Evolutionary conservation across 495 filamentous ascomycete species (phyloP).

Genomic region (Ascobolus immersus): DNA sequence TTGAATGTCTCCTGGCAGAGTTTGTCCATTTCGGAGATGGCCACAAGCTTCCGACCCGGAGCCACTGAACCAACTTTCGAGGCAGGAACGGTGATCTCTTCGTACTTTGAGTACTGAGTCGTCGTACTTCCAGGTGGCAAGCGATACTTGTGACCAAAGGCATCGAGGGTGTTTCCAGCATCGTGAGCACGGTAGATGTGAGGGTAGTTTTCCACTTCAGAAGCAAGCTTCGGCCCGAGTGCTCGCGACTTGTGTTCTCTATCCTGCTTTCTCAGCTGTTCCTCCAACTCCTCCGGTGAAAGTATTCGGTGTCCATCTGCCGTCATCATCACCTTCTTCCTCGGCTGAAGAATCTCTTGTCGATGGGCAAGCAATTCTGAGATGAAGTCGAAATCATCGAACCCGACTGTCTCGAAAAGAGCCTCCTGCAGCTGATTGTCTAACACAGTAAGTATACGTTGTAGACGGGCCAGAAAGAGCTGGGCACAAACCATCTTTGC

Average conservation of each 20-base stretch:
- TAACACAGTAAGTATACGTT: conserved; percentile 25
- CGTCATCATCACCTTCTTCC: conserved; percentile 15
- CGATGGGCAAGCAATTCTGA: conserved; percentile 57
- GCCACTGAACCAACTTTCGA: conserved; percentile 49
- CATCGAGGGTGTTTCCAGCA: conserved; percentile 57
- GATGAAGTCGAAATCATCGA: conserved; percentile 72
- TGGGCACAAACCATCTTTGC: conserved; percentile 47
- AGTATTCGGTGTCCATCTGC: conserved; percentile 29
- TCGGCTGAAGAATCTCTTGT: conserved; percentile 27
- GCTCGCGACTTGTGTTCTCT: conserved; percentile 55
- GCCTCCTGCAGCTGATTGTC: conserved; percentile 72
- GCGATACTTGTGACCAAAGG: conserved; percentile 50
- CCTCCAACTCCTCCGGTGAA: conserved; percentile 51
- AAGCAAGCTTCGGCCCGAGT: conserved; percentile 28
- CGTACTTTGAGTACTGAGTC: conserved; percentile 42
- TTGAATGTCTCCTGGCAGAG: conserved; percentile 79
- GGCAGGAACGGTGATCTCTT: conserved; percentile 70
- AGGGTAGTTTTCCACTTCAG: conserved; percentile 38
- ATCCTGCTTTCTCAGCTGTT: conserved; percentile 45
- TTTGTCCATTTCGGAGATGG: conserved; percentile 63
- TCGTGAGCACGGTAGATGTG: conserved; percentile 70
- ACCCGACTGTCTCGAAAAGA: conserved; percentile 77
- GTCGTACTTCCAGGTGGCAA: conserved; percentile 40
- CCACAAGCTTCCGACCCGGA: conserved; percentile 42
- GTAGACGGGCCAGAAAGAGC: no score